Conservation (phyloP, 2,329 filamentous ascomycete species). For the Tolypocladium amazonense region DNA sequence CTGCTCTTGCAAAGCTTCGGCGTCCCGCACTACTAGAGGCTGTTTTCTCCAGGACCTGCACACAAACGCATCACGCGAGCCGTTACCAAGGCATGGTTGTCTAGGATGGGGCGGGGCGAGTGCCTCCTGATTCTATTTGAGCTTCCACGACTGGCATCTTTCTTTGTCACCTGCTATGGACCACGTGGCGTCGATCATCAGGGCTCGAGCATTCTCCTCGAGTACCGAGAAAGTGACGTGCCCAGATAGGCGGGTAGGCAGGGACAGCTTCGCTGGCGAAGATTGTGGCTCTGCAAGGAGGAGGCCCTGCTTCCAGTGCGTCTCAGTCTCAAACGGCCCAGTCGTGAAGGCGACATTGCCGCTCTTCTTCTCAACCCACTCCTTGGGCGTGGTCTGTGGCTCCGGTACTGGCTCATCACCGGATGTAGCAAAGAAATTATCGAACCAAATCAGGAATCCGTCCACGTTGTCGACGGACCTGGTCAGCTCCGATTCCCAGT, state of each 20-base stretch:
- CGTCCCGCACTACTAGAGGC: constrained; percentile 58
- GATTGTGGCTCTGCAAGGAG: constrained; percentile 56
- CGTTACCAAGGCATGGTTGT: neutral
- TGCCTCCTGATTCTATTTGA: constrained; percentile 25
- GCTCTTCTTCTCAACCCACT: constrained; percentile 45
- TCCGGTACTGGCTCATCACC: constrained; percentile 38
- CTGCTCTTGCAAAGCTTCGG: constrained; percentile 65
- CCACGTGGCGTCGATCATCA: constrained; percentile 58
- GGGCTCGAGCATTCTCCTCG: constrained; percentile 55
- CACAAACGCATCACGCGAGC: neutral
- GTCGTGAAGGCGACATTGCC: constrained; percentile 80
- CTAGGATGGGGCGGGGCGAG: neutral
- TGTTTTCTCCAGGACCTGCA: neutral
- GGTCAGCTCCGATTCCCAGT: constrained; percentile 52
- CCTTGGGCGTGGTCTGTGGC: constrained; percentile 45
- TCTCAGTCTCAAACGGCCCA: constrained; percentile 63
- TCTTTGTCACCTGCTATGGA: constrained; percentile 28
- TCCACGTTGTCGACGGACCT: constrained; percentile 61
- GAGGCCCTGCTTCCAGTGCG: constrained; percentile 85
- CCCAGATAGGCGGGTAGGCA: constrained; percentile 51
- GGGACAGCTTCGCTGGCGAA: constrained; percentile 32
- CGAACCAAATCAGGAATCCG: constrained; percentile 87
- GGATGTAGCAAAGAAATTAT: constrained; percentile 74
- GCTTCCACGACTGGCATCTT: constrained; percentile 38
- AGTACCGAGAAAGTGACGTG: constrained; percentile 61